Conservation (phyloP, 2,329 filamentous ascomycete species). For the Microcyclospora pomicola region DNA sequence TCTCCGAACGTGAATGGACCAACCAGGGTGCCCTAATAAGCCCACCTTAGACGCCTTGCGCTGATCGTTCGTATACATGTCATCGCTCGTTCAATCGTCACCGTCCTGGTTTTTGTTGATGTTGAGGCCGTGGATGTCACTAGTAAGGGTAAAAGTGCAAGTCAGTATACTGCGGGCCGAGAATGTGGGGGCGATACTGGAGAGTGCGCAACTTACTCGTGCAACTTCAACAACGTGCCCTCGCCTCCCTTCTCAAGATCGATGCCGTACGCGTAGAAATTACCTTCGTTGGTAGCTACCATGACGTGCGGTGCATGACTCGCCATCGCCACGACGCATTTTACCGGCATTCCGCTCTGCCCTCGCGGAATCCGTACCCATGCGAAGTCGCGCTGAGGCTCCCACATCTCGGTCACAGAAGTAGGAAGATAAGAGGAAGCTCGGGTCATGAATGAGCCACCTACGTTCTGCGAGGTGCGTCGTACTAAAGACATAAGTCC, state of each 20-base stretch:
- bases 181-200: neutral
- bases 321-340: slow-evolving; percentile 95
- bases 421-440: slow-evolving; percentile 85
- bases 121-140: slow-evolving; percentile 21
- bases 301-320: slow-evolving; percentile 90
- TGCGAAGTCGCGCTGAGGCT: slow-evolving; percentile 85
- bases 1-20: too few relatives aligned
- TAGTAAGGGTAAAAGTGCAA: slow-evolving; percentile 4
- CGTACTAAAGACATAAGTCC: slow-evolving; percentile 82
- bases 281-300: slow-evolving; percentile 92
- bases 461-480: slow-evolving; percentile 89
- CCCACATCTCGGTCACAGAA: slow-evolving; percentile 96
- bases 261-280: slow-evolving; percentile 89
- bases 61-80: neutral
- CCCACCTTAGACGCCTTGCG: neutral
- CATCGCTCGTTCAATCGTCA: slow-evolving; percentile 11
- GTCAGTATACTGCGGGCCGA: slow-evolving; percentile 1
- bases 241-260: slow-evolving; percentile 92
- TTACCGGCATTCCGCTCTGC: slow-evolving; percentile 40
- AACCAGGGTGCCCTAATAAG: neutral
- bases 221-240: slow-evolving; percentile 79
- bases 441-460: slow-evolving; percentile 73
- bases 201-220: slow-evolving; percentile 56
- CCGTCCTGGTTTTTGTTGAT: slow-evolving; percentile 15
- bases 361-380: slow-evolving; percentile 82